Conservation (phyloP, 208 protist genomes). For the Leishmania tarentolae region DNA sequence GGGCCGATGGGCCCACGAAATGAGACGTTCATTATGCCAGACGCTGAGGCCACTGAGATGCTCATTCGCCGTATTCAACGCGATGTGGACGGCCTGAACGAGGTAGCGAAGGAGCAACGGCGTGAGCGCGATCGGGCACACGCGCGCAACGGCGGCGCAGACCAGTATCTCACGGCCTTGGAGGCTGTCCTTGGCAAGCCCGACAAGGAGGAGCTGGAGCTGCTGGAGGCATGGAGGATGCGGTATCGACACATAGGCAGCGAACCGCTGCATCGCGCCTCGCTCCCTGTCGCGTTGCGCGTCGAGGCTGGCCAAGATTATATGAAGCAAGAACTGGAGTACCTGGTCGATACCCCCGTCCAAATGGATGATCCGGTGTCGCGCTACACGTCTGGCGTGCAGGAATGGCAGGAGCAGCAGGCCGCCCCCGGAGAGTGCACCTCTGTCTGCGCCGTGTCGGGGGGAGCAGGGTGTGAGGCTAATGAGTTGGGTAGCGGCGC, state of each 20-base stretch:
- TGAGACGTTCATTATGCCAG: slow-evolving; percentile 74
- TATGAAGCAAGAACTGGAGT: slow-evolving; percentile 45
- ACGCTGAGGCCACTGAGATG: slow-evolving; percentile 50
- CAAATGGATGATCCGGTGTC: slow-evolving; percentile 23
- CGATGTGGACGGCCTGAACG: slow-evolving; percentile 82
- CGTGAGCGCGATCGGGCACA: slow-evolving; percentile 42
- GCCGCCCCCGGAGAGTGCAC: slow-evolving; percentile 13
- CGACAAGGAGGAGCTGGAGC: slow-evolving; percentile 43
- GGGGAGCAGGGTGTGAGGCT: background rate
- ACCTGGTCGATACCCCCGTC: slow-evolving; percentile 16
- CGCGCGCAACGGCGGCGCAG: slow-evolving; percentile 18
- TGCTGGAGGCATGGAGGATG: slow-evolving; percentile 59
- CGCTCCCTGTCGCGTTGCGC: slow-evolving; percentile 54
- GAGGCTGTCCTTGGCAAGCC: slow-evolving; percentile 29
- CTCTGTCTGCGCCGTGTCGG: slow-evolving; percentile 6
- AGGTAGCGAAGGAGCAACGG: slow-evolving; percentile 75
- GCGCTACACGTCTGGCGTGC: slow-evolving; percentile 30
- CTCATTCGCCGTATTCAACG: slow-evolving; percentile 80
- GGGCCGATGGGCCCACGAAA: slow-evolving; percentile 6
- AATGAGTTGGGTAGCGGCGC: slow-evolving; percentile 4
- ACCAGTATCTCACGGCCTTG: slow-evolving; percentile 22
- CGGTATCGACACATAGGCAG: slow-evolving; percentile 35
- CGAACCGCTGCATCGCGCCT: slow-evolving; percentile 40
- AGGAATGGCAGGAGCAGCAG: slow-evolving; percentile 40
- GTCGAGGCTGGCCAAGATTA: slow-evolving; percentile 68